phyloP scores from a whole-genome alignment of 148 eudicot species.

The Salicornia ramosissima region DNA sequence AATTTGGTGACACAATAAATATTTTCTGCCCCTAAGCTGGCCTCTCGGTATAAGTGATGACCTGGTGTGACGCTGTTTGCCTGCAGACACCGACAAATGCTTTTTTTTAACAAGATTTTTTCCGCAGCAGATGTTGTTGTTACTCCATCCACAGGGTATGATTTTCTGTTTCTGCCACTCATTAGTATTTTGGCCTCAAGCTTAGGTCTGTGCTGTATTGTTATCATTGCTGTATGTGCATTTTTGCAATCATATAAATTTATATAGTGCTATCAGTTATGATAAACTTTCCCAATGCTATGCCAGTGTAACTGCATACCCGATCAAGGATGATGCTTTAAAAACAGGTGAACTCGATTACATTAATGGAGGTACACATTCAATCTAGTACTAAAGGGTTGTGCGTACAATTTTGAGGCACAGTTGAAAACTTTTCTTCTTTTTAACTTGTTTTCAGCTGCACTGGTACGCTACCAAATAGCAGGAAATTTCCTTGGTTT shows the following conservation, averaged over 20 bases:
- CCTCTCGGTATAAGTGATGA: neutral
- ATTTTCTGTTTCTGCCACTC: neutral
- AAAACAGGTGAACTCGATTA: conserved; percentile 87
- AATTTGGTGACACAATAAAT: too few relatives aligned
- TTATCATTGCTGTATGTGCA: neutral
- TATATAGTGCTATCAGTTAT: neutral
- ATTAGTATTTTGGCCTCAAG: too few relatives aligned
- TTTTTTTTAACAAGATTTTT: conserved; percentile 62
- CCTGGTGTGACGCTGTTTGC: neutral
- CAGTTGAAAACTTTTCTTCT: neutral
- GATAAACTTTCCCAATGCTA: conserved; percentile 1
- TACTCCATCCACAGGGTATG: conserved; percentile 82
- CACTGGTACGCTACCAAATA: conserved; percentile 72
- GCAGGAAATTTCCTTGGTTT: conserved; percentile 94
- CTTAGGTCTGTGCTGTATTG: too few relatives aligned
- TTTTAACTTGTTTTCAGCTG: conserved; percentile 44
- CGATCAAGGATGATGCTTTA: conserved; percentile 55
- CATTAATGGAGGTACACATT: conserved; percentile 71
- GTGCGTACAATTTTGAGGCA: neutral
- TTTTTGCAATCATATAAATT: too few relatives aligned
- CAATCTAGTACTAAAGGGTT: neutral
- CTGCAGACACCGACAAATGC: conserved; percentile 69
- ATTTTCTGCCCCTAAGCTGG: too few relatives aligned
- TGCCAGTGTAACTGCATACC: conserved; percentile 74
- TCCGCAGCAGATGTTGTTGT: conserved; percentile 72